A percentile compares a stretch with the other conserved stretches of the same genome.
Conservation (phyloP, 345 rosid species). For the Mangifera indica region DNA sequence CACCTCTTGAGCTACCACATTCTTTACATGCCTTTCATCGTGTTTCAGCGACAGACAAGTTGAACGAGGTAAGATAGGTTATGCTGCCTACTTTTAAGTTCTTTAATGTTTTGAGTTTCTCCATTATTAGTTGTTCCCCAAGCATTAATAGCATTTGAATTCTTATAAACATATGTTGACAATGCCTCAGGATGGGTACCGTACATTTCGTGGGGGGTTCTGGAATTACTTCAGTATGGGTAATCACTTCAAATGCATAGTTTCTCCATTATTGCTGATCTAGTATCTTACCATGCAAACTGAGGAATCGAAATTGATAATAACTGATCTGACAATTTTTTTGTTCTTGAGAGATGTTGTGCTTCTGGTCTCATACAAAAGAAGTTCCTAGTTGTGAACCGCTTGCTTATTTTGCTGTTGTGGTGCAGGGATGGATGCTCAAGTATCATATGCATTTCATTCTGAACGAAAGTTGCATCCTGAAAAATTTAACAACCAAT, state of each 20-base stretch:
- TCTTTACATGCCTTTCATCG: conserved; percentile 87
- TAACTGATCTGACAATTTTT: not conserved
- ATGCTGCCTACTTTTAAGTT: conserved; percentile 1
- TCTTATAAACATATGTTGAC: conserved; percentile 20
- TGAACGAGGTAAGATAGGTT: conserved; percentile 47
- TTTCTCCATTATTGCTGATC: not conserved
- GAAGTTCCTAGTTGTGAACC: not conserved
- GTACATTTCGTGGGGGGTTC: conserved; percentile 93
- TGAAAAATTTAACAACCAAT: conserved; percentile 83
- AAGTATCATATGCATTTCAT: conserved; percentile 84
- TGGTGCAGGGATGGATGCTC: conserved; percentile 92
- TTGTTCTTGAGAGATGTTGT: conserved; percentile 4
- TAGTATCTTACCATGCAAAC: not conserved
- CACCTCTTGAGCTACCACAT: conserved; percentile 90
- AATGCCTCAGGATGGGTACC: conserved; percentile 70
- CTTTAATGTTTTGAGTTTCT: not conserved
- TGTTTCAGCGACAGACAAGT: conserved; percentile 67
- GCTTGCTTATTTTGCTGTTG: conserved; percentile 13
- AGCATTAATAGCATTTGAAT: not conserved
- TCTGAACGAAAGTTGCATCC: conserved; percentile 83
- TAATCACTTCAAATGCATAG: conserved; percentile 22
- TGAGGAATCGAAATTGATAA: not conserved
- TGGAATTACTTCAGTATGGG: conserved; percentile 99
- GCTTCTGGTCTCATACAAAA: not conserved
- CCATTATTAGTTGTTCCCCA: not conserved